Evolutionary conservation across 371 early-diverging fungal genomes (phyloP).

Genomic region (Vairimorpha necatrix): DNA sequence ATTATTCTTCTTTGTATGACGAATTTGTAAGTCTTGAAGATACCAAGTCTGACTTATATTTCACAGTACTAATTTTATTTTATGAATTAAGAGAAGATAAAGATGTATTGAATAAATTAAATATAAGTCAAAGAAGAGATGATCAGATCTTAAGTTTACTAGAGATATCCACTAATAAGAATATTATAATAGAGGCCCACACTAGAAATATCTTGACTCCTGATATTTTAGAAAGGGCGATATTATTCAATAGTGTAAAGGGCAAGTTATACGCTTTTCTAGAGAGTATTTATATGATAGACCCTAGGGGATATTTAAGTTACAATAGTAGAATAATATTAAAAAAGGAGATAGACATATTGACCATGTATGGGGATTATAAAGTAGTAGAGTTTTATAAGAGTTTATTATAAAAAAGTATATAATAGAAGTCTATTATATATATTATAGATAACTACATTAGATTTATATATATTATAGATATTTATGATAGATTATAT

Average conservation of each 20-base stretch:
- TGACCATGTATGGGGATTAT: neutral
- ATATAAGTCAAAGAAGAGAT: neutral
- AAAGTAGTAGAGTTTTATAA: slow-evolving; percentile 2
- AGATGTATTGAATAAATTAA: neutral
- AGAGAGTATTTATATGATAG: neutral
- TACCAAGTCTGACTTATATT: neutral
- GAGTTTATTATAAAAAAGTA: neutral
- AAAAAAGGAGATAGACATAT: neutral
- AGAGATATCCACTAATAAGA: neutral
- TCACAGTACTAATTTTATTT: neutral
- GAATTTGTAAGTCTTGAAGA: neutral
- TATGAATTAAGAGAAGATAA: neutral
- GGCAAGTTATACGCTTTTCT: neutral
- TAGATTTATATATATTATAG: neutral
- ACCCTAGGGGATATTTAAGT: neutral
- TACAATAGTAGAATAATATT: neutral
- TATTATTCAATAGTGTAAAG: neutral
- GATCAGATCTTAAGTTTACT: neutral
- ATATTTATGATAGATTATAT: neutral
- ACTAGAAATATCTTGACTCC: neutral
- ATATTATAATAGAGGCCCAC: neutral
- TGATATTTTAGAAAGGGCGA: neutral
- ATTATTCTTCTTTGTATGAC: neutral
- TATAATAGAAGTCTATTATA: neutral
- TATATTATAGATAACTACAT: neutral